Base-by-base conservation (phyloP, 2,329 filamentous ascomycete genomes). In the Stachybotrys elegans region DNA sequence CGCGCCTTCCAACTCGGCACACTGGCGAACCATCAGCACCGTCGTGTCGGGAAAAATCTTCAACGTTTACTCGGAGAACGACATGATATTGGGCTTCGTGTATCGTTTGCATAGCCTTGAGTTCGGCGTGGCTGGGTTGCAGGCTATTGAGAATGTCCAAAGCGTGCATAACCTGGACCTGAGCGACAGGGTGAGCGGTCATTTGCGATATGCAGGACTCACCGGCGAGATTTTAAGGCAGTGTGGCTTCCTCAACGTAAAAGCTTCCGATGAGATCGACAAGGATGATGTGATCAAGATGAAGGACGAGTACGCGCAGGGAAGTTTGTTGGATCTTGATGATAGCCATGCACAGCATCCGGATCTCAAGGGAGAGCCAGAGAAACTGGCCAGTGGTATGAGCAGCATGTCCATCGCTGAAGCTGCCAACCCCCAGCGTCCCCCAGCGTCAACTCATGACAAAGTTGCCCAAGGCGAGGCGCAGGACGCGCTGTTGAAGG, bases 1-100 rank as follows among this genome's bases (percentile, higher is more conserved):
- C 0, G 81, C 85, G 0, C 88, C 91, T 0, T 87, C 84, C 0
- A 78, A 84, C 36, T 66, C 78, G 1, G 73, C 74, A 2, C 81
- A 89, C 52, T 96, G 91, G 91, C 77, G 83, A 36, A 72, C 79
- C 29, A 80, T 95, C 52, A 80, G 88, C 22, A 81, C 79, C 36
- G 88, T 92, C 1, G 89, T 95, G 1, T 80, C 84, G 2, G 90
- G 91, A 3, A 79, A 86, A 45, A 75, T 95, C 7, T 85, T 95
- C 54, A 96, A 96, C 54, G 88, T 92, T 8, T 95, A 85, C 65
- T 92, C 88, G 2, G 81, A 84, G 42, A 91, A 93, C 48, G 91
- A 96, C 63, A 87, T 88, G 57, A 82, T 96, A 23, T 79, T 96
- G 1, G 90, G 82, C 1, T 92, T 95, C 59, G 71, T 95, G 16